Conservation (phyloP, 2,329 filamentous ascomycete species). For the Penicillium verrucosum region DNA sequence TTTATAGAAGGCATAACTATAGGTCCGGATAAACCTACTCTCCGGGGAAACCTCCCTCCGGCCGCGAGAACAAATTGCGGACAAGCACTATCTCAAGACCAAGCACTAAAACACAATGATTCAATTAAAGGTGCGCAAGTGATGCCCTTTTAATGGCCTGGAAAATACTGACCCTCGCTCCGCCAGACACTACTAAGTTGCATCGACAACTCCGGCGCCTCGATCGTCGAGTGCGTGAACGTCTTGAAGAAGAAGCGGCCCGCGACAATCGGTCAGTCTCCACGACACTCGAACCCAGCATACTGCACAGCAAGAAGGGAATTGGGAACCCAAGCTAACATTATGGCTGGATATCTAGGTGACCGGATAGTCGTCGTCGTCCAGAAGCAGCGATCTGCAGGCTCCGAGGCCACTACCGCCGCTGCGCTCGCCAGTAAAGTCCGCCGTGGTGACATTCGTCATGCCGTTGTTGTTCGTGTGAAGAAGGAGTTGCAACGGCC, state of each 20-base stretch:
- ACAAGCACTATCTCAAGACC: constrained; percentile 17
- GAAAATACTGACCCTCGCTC: not conserved
- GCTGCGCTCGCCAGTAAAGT: constrained; percentile 86
- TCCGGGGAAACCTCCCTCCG: constrained; percentile 22
- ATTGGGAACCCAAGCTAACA: not conserved
- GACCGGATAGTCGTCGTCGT: constrained; percentile 97
- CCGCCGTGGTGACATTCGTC: constrained; percentile 90
- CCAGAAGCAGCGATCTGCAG: constrained; percentile 84
- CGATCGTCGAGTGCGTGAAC: constrained; percentile 92
- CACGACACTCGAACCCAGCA: not conserved
- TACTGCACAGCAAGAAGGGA: not conserved
- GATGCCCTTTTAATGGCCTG: not conserved
- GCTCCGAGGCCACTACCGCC: constrained; percentile 66
- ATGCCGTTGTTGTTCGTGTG: constrained; percentile 92
- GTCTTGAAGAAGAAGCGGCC: constrained; percentile 83
- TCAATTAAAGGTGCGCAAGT: constrained; percentile 67
- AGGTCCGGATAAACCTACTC: constrained; percentile 15
- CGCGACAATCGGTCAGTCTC: constrained; percentile 75
- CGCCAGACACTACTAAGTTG: constrained; percentile 90
- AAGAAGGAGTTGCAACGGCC: constrained; percentile 79
- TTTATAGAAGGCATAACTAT: not conserved
- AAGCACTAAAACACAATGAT: constrained; percentile 66
- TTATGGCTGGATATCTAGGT: constrained; percentile 52
- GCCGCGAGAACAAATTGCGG: constrained; percentile 24
- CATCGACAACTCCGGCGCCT: constrained; percentile 99